Percentiles rank a stretch among this genome's conserved stretches.
phyloP scores from a whole-genome alignment of 495 filamentous ascomycete species.

The Mycothermus thermophilus region DNA sequence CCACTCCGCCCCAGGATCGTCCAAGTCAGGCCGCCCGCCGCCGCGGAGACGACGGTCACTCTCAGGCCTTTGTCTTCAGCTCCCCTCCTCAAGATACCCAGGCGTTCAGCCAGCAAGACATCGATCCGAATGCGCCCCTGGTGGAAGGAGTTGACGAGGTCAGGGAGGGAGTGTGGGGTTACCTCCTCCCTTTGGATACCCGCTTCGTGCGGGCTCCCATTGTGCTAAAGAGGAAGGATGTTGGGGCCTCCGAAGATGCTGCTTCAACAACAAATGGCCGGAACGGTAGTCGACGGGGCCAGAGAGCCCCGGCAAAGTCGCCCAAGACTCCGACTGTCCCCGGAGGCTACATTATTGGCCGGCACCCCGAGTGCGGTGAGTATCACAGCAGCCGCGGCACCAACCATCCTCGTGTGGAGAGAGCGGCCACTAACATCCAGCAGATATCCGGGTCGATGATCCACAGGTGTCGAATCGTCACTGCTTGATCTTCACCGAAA shows the following conservation, averaged over 20 bases:
- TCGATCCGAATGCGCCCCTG: slow-evolving; percentile 57
- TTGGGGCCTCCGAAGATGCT: slow-evolving; percentile 37
- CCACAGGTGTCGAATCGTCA: slow-evolving; percentile 92
- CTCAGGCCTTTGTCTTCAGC: slow-evolving; percentile 34
- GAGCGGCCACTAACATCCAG: slow-evolving; percentile 7
- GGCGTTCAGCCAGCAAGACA: slow-evolving; percentile 62
- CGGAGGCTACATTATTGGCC: slow-evolving; percentile 81
- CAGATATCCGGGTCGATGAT: slow-evolving; percentile 67
- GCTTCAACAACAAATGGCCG: slow-evolving; percentile 8
- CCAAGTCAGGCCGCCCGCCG: slow-evolving; percentile 42
- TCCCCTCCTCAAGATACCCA: slow-evolving; percentile 48
- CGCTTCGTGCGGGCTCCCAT: slow-evolving; percentile 50
- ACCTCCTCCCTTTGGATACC: slow-evolving; percentile 67
- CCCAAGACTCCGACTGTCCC: slow-evolving; percentile 32
- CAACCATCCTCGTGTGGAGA: neutral
- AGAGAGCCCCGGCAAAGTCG: slow-evolving; percentile 26
- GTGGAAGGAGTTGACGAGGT: slow-evolving; percentile 78
- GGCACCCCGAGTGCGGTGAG: slow-evolving; percentile 90
- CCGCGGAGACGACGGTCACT: slow-evolving; percentile 23
- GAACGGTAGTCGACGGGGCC: slow-evolving; percentile 23
- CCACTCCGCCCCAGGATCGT: slow-evolving; percentile 52
- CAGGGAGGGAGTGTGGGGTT: slow-evolving; percentile 90
- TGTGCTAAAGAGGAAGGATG: slow-evolving; percentile 54
- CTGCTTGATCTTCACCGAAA: slow-evolving; percentile 80
- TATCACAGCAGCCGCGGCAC: slow-evolving; percentile 2